These are phyloP conservation scores for Penicillium longicatenatum DNA, from an alignment of 495 filamentous ascomycete genomes.

Conservation along the genomic window DNA sequence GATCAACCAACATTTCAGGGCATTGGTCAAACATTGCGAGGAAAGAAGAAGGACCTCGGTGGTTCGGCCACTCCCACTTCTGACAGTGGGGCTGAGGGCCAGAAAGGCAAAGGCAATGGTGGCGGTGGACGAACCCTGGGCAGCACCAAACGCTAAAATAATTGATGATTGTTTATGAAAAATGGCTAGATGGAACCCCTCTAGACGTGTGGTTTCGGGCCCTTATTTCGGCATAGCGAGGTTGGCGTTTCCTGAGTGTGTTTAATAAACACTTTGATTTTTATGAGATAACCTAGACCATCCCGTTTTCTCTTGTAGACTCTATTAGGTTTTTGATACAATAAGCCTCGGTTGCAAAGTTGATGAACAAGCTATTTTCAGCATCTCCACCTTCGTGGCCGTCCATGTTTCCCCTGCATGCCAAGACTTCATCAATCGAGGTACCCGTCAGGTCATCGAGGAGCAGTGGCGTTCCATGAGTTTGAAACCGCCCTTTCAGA, in stretches of 20 bases:
- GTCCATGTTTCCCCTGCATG: not conserved
- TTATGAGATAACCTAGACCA: not conserved
- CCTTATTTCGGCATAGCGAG: constrained; percentile 32
- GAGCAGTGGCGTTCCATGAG: too few relatives aligned
- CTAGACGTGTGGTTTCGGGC: constrained; percentile 13
- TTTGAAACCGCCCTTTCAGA: too few relatives aligned
- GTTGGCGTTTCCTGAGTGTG: constrained; percentile 1
- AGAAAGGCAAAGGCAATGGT: constrained; percentile 27
- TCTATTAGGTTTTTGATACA: too few relatives aligned
- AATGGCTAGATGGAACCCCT: constrained; percentile 14
- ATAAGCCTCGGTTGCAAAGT: not conserved
- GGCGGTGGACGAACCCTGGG: constrained; percentile 26
- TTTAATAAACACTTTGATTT: not conserved
- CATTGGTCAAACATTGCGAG: constrained; percentile 80
- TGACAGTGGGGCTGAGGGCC: constrained; percentile 32
- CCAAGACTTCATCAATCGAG: not conserved
- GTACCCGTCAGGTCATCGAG: not conserved
- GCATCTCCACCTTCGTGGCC: too few relatives aligned
- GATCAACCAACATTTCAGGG: constrained; percentile 83
- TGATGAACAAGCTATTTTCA: too few relatives aligned
- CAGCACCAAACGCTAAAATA: constrained; percentile 21
- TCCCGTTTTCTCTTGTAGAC: too few relatives aligned
- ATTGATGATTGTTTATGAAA: constrained; percentile 6
- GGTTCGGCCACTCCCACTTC: constrained; percentile 42
- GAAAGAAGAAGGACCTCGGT: constrained; percentile 55